These are phyloP conservation scores for Penicillium canariense DNA, from an alignment of 495 filamentous ascomycete species.

Conservation along the genomic window DNA sequence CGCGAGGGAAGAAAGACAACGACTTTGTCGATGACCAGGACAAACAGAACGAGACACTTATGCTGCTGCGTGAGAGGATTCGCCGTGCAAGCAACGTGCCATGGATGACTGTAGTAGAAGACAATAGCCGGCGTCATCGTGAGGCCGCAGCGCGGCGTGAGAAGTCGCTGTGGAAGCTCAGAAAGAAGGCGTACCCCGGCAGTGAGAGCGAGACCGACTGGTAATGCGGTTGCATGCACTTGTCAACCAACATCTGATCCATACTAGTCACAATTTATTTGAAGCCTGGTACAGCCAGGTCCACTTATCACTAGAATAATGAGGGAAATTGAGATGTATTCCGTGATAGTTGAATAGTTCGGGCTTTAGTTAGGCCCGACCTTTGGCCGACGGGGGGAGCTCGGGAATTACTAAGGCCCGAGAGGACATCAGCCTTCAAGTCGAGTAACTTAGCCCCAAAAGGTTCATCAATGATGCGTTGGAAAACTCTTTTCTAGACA, in stretches of 20 bases:
- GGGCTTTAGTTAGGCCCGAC: not conserved
- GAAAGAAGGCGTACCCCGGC: conserved; percentile 44
- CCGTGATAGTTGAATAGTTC: too few relatives aligned
- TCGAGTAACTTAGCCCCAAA: not conserved
- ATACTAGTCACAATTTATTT: not conserved
- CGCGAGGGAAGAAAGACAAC: conserved; percentile 24
- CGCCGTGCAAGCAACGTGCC: conserved; percentile 42
- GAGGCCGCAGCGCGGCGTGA: conserved; percentile 35
- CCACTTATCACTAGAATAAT: too few relatives aligned
- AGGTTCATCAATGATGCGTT: too few relatives aligned
- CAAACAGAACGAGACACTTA: conserved; percentile 22
- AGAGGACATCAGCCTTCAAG: not conserved
- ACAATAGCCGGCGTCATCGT: conserved; percentile 32
- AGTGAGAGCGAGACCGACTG: conserved; percentile 46
- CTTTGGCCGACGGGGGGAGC: too few relatives aligned
- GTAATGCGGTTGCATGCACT: conserved; percentile 12
- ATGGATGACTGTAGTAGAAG: conserved; percentile 49
- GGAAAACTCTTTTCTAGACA: not conserved
- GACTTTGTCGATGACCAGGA: conserved; percentile 12
- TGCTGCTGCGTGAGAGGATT: conserved; percentile 33
- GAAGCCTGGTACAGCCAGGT: too few relatives aligned
- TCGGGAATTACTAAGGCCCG: conserved; percentile 1
- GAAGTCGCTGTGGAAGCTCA: conserved; percentile 43
- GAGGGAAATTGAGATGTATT: too few relatives aligned
- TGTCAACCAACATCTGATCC: not conserved